Percentiles rank a stretch among this genome's conserved stretches.
phyloP scores from a whole-genome alignment of 1,139 yeast species.

The Blastobotrys capitulatus region DNA sequence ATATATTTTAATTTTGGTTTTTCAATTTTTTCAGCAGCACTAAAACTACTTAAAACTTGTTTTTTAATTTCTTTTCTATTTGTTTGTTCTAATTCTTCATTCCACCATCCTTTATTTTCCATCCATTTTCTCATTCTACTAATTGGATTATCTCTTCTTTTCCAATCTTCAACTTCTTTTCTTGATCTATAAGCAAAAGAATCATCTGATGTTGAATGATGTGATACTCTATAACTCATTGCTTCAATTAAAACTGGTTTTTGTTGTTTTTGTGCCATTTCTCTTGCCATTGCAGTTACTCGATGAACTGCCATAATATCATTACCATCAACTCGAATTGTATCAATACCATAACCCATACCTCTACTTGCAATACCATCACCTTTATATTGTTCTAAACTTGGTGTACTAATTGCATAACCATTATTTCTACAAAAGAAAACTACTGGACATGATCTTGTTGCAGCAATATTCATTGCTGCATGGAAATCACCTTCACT shows the following conservation, averaged over 20 bases:
- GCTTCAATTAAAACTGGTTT: constrained; percentile 35
- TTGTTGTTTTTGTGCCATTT: constrained; percentile 29
- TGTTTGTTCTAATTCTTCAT: constrained; percentile 28
- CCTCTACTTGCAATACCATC: constrained; percentile 37
- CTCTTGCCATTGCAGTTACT: constrained; percentile 30
- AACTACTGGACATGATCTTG: constrained; percentile 33
- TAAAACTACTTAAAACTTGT: constrained; percentile 27
- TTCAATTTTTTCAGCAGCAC: constrained; percentile 31
- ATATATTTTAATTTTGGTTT: constrained; percentile 29
- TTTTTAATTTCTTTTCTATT: constrained; percentile 25
- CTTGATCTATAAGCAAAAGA: constrained; percentile 35
- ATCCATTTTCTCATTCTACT: constrained; percentile 34
- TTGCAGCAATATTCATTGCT: constrained; percentile 36
- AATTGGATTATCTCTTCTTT: constrained; percentile 34
- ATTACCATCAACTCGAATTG: constrained; percentile 36
- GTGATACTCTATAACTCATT: constrained; percentile 36
- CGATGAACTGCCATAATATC: constrained; percentile 34
- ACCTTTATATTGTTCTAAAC: constrained; percentile 35
- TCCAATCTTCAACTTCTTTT: constrained; percentile 36
- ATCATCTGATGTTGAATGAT: constrained; percentile 37
- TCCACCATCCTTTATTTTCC: constrained; percentile 31
- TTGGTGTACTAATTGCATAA: constrained; percentile 35
- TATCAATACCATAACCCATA: constrained; percentile 34
- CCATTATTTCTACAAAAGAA: constrained; percentile 37
- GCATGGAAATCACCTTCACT: constrained; percentile 38